phyloP scores from a whole-genome alignment of 352 stramenopile species.

The Globisporangium canariense region DNA sequence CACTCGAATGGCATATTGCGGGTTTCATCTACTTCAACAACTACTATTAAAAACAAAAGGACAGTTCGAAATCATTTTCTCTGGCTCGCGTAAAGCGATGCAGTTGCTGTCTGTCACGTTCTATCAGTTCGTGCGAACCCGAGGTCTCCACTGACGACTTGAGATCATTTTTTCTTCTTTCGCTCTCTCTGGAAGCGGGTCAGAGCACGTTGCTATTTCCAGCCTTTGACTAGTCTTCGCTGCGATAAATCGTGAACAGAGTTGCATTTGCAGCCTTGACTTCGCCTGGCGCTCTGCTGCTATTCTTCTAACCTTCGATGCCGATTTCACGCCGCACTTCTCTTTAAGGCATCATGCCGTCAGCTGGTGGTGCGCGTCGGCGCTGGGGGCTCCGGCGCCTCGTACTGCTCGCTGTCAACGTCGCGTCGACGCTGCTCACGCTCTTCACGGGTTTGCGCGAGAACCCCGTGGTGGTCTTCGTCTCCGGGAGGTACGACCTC shows the following conservation, averaged over 20 bases:
- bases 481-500: not conserved
- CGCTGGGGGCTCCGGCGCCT: not conserved
- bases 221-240: too few relatives aligned
- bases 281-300: not conserved
- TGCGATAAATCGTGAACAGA: not conserved
- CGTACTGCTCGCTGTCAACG: constrained; percentile 1
- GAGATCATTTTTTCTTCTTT: too few relatives aligned
- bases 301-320: not conserved
- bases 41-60: too few relatives aligned
- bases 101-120: too few relatives aligned
- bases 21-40: too few relatives aligned
- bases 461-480: not conserved
- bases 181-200: too few relatives aligned
- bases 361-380: not conserved
- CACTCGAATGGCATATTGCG: too few relatives aligned
- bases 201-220: too few relatives aligned
- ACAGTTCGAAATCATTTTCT: too few relatives aligned
- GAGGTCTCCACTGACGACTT: too few relatives aligned
- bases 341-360: not conserved
- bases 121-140: too few relatives aligned
- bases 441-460: not conserved
- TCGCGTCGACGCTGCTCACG: not conserved
- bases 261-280: not conserved
- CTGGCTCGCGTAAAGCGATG: too few relatives aligned
- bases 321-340: not conserved